Percentiles rank a stretch among this genome's conserved stretches.
phyloP scores from a whole-genome alignment of 495 filamentous ascomycete species.

The Penicillium crystallinum region DNA sequence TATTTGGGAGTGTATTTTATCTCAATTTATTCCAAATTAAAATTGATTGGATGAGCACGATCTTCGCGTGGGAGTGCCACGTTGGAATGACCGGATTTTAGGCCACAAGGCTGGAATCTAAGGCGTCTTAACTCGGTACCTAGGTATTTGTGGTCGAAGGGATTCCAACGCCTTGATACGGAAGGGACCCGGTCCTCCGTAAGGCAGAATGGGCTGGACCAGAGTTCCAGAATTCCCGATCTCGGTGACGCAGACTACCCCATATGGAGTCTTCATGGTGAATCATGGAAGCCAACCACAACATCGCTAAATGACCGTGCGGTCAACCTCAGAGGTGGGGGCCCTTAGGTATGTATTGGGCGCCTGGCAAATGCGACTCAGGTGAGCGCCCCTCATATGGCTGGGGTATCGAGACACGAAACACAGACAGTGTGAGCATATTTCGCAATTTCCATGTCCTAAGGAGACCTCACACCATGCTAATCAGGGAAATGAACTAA shows the following conservation, averaged over 20 bases:
- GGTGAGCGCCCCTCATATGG: no score
- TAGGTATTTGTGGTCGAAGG: no score
- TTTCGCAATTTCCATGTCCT: no score
- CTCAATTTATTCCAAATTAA: no score
- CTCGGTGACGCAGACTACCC: neutral
- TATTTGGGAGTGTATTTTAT: no score
- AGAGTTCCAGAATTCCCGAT: neutral
- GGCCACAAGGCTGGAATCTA: neutral
- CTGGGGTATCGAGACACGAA: no score
- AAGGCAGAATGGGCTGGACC: neutral
- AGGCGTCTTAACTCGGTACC: conserved; percentile 3
- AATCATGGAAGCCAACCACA: conserved; percentile 2
- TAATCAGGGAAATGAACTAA: neutral
- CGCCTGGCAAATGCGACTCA: conserved; percentile 4
- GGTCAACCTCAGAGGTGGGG: conserved; percentile 5
- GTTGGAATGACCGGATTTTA: conserved; percentile 1
- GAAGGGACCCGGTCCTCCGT: neutral
- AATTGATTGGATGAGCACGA: neutral
- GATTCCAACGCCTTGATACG: neutral
- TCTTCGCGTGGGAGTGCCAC: conserved; percentile 1
- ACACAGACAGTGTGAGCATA: no score
- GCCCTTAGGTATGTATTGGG: conserved; percentile 19
- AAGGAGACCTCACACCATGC: no score
- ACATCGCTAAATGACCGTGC: neutral
- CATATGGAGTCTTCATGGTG: conserved; percentile 4